A percentile compares a stretch with the other conserved stretches of the same genome.
These are phyloP conservation scores for Raddia guianensis DNA, from an alignment of 176 grass and related monocot species.

Conservation along the genomic window DNA sequence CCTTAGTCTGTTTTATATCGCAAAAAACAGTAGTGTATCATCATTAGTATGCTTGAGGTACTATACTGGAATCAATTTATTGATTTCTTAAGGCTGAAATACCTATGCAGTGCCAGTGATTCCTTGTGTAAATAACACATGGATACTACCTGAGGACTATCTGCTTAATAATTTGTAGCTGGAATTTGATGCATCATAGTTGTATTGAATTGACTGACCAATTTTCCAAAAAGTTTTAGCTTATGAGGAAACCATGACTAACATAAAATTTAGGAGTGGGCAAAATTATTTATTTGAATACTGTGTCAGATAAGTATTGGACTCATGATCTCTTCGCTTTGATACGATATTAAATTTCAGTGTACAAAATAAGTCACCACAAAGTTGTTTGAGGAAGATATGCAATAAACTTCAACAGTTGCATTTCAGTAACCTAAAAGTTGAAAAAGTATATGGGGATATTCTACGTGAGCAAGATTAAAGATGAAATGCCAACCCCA, in stretches of 20 bases:
- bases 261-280: no score
- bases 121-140: constrained; percentile 9
- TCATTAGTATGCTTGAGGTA: constrained; percentile 17
- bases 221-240: no score
- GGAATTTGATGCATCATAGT: not conserved
- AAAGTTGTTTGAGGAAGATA: no score
- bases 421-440: constrained; percentile 12
- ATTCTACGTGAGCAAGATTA: constrained; percentile 19
- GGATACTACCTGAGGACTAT: not conserved
- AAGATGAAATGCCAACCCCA: not conserved
- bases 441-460: constrained; percentile 18
- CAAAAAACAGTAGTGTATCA: not conserved
- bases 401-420: not conserved
- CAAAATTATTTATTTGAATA: no score
- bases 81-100: constrained; percentile 22
- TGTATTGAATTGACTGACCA: not conserved
- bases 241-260: no score
- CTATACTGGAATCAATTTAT: not conserved
- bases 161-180: constrained; percentile 16
- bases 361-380: no score
- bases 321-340: no score
- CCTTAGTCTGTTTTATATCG: constrained; percentile 26
- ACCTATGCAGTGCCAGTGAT: not conserved
- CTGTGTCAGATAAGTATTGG: no score
- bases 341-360: no score